A percentile compares a stretch with the other conserved stretches of the same genome.
Conservation (phyloP, 148 eudicot species). For the Rhododendron ferrugineum region DNA sequence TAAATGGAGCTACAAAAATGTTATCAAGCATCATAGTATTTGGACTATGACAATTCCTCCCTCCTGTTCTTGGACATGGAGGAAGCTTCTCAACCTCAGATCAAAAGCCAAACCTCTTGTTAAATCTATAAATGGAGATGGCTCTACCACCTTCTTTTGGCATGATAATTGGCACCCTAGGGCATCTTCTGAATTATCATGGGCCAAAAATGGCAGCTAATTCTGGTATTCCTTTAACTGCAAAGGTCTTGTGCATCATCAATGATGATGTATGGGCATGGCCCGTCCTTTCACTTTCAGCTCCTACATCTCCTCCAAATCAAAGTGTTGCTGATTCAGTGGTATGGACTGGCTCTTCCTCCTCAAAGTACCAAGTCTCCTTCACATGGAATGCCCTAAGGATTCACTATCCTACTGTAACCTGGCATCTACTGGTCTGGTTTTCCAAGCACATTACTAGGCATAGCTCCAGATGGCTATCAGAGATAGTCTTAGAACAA, state of each 20-base stretch:
- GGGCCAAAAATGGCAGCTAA: not conserved
- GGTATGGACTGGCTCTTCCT: not conserved
- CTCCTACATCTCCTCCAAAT: not conserved
- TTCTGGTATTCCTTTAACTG: not conserved
- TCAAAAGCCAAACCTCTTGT: not conserved
- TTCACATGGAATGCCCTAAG: not conserved
- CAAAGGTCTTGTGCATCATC: not conserved
- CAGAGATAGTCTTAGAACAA: not conserved
- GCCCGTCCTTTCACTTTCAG: not conserved
- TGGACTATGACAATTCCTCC: not conserved
- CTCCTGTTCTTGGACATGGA: not conserved
- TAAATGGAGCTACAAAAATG: not conserved
- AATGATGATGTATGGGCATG: not conserved
- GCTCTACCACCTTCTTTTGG: not conserved
- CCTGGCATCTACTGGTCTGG: not conserved
- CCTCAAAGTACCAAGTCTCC: not conserved
- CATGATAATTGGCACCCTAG: not conserved
- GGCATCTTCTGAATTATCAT: not conserved
- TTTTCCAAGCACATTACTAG: not conserved
- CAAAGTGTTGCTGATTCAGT: not conserved
- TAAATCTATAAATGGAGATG: not conserved
- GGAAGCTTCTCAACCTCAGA: not conserved
- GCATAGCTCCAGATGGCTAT: not conserved
- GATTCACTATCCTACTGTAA: not conserved
- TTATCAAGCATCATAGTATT: not conserved